These are phyloP conservation scores for Brassica balearica DNA, from an alignment of 441 rosid genomes.

Conservation along the genomic window DNA sequence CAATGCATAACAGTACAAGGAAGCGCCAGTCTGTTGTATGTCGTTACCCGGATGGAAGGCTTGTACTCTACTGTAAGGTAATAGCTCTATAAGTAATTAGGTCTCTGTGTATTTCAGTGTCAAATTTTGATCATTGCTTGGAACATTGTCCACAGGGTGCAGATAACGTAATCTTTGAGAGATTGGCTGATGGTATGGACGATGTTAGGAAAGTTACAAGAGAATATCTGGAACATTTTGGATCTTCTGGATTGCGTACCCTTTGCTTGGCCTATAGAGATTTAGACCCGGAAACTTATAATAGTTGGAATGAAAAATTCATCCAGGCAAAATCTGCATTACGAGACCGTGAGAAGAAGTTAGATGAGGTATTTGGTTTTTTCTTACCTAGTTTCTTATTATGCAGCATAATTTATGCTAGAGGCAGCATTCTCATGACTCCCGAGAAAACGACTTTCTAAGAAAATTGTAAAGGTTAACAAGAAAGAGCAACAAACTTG, in stretches of 20 bases:
- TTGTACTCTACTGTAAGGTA: conserved; percentile 97
- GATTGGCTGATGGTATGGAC: conserved; percentile 77
- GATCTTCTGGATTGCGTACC: conserved; percentile 97
- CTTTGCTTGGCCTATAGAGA: conserved; percentile 96
- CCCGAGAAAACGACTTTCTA: background rate
- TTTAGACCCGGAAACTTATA: conserved; percentile 78
- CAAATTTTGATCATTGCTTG: conserved; percentile 41
- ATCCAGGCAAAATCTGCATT: conserved; percentile 97
- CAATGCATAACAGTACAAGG: conserved; percentile 74
- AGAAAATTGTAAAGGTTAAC: background rate
- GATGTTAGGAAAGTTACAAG: conserved; percentile 74
- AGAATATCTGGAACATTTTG: conserved; percentile 94
- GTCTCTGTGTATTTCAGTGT: conserved; percentile 25
- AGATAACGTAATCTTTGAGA: conserved; percentile 93
- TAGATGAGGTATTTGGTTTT: conserved; percentile 80
- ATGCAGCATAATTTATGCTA: background rate
- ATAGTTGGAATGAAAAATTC: conserved; percentile 98
- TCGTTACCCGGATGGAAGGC: conserved; percentile 91
- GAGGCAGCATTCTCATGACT: conserved; percentile 1
- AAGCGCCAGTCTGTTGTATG: conserved; percentile 99
- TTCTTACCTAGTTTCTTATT: background rate
- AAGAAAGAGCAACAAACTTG: background rate
- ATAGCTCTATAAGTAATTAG: conserved; percentile 25
- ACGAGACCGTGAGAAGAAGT: conserved; percentile 96
- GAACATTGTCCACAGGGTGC: conserved; percentile 84